These are phyloP conservation scores for Inga leiocalycina DNA, from an alignment of 306 rosid genomes.

Conservation along the genomic window DNA sequence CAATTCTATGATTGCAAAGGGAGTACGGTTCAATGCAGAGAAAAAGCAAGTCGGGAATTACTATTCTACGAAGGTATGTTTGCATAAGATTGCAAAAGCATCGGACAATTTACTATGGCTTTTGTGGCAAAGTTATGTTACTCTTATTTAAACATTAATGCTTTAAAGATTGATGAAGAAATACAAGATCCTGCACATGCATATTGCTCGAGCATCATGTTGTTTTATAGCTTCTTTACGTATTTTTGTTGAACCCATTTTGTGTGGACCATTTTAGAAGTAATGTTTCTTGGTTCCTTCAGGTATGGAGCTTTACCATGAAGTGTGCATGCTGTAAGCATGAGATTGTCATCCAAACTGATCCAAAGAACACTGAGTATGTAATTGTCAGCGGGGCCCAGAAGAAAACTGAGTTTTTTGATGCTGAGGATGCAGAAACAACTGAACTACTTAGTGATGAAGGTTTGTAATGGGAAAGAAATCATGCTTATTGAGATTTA, in stretches of 20 bases:
- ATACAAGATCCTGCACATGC: not conserved
- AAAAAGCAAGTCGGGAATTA: slow-evolving; percentile 76
- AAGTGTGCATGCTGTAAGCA: slow-evolving; percentile 88
- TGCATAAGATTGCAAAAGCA: not conserved
- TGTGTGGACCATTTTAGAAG: not conserved
- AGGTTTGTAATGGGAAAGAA: slow-evolving; percentile 47
- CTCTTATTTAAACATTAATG: not conserved
- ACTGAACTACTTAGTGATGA: slow-evolving; percentile 81
- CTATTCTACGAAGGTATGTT: slow-evolving; percentile 72
- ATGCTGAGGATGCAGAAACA: slow-evolving; percentile 86
- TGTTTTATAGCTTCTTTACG: too few species aligned
- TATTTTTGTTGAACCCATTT: too few species aligned
- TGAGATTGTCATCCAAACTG: slow-evolving; percentile 87
- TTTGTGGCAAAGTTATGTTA: not conserved
- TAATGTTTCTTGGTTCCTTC: slow-evolving; percentile 36
- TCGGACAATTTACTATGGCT: not conserved
- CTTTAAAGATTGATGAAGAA: not conserved
- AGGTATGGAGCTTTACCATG: slow-evolving; percentile 97
- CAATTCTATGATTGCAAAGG: slow-evolving; percentile 97
- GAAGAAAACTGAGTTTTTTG: slow-evolving; percentile 71
- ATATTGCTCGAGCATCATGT: too few species aligned
- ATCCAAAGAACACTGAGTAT: slow-evolving; percentile 83
- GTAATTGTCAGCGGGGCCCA: slow-evolving; percentile 81
- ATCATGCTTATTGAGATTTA: not conserved
- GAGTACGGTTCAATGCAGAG: slow-evolving; percentile 96